A percentile compares a stretch with the other conserved stretches of the same genome.
These are phyloP conservation scores for Hericium coralloides DNA, from an alignment of 768 basidiomycete species.

Conservation along the genomic window DNA sequence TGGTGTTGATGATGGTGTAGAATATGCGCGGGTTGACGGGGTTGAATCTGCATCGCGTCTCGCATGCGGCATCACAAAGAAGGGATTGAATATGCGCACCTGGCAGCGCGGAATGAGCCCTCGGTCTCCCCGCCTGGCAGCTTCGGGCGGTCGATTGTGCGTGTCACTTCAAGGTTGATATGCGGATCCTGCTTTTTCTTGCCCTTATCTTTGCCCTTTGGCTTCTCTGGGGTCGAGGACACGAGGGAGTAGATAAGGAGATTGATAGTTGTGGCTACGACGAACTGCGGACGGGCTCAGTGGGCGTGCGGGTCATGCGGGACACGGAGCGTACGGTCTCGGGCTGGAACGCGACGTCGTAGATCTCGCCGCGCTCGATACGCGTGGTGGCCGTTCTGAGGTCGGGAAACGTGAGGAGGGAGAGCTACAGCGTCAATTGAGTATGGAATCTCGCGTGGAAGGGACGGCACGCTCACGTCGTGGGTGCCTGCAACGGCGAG, in stretches of 20 bases:
- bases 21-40: constrained; percentile 41
- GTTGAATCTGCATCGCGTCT: constrained; percentile 40
- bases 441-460: not conserved
- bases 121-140: constrained; percentile 6
- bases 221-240: constrained; percentile 10
- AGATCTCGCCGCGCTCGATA: constrained; percentile 69
- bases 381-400: constrained; percentile 39
- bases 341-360: constrained; percentile 73
- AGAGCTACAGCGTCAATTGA: constrained; percentile 11
- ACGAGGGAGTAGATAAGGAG: constrained; percentile 56
- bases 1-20: constrained; percentile 67
- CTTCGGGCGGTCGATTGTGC: constrained; percentile 8
- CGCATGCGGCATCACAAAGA: not conserved
- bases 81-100: not conserved
- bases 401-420: constrained; percentile 17
- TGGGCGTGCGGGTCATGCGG: not conserved
- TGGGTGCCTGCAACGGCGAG: constrained; percentile 68
- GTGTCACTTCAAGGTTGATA: constrained; percentile 5
- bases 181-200: constrained; percentile 31
- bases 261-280: constrained; percentile 55
- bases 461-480: constrained; percentile 38
- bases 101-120: not conserved
- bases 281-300: constrained; percentile 34
- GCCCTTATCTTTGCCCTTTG: constrained; percentile 28
- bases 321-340: constrained; percentile 37